Evolutionary conservation across 2,329 filamentous ascomycete genomes (phyloP), one percentile per base, ranked within the genome.

Genomic region (Pseudogymnoascus sp.): DNA sequence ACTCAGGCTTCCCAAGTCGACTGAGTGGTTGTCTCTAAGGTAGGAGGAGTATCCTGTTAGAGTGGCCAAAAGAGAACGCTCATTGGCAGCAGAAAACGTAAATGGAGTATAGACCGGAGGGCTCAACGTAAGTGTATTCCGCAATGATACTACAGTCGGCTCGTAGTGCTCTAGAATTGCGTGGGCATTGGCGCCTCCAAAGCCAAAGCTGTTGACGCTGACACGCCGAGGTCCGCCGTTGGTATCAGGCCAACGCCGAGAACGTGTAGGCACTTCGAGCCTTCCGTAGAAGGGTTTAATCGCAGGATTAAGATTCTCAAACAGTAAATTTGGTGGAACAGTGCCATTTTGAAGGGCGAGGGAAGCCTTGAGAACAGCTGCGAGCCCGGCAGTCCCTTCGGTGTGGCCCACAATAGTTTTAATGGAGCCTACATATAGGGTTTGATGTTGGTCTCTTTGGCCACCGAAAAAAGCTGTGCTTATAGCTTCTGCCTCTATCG

Each of bases 161-260:
- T 35, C 20, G 28, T 28, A 57, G 47, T 57, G 25, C n/a, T 28
- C 37, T 20, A 39, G 16, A 11, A 39, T 39, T 20, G 37, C 37
- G 64, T 79, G 77, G 2, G 74, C 75, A 63, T 79, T 79, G n/a
- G 77, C 75, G n/a, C 77, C 77, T 5, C 77, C 43, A 30, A 33
- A 35, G 0, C 78, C 78, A 57, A 81, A 71, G n/a, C 61, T 64
- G 54, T 68, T 69, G 8, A 69, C 66, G 61, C 65, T 67, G 1
- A 62, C 67, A 9, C 67, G 38, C 4, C 63, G 60, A n/a, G 57
- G 50, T 4, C 16, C 37, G 14, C 22, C 22, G 43, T 30, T 50
- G 20, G 20, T 30, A 11, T 25, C 11, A 25, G 59, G 59, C 59
- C 59, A 61, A 25, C 33, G 20, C 12, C 18, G 28, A 16, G 39